phyloP scores from a whole-genome alignment of 331 rosid genomes.

The Spiraea crenata region DNA sequence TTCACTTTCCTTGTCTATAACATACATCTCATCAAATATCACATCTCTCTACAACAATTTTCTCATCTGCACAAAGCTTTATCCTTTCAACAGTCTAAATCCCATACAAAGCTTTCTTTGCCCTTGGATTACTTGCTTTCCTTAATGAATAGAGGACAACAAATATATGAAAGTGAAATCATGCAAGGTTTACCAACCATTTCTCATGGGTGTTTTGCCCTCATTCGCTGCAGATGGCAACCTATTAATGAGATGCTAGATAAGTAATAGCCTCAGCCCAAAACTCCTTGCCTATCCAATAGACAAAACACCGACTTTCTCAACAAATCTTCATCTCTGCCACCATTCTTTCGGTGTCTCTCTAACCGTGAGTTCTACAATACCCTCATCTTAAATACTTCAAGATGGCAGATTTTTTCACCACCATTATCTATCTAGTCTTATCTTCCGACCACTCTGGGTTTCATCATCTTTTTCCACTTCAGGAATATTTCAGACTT shows the following conservation, averaged over 20 bases:
- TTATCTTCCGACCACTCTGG: slow-evolving; percentile 14
- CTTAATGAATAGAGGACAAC: too few species aligned
- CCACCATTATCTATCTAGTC: slow-evolving; percentile 7
- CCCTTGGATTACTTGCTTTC: too few species aligned
- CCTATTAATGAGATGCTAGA: neutral
- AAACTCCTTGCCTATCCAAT: neutral
- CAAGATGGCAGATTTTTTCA: neutral
- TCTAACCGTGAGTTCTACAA: neutral
- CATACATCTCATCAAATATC: too few species aligned
- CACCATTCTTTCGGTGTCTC: neutral
- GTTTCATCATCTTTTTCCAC: neutral
- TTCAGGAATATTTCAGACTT: neutral
- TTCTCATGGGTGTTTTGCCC: neutral
- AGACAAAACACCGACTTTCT: slow-evolving; percentile 12
- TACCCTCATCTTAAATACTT: neutral
- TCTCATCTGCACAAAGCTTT: too few species aligned
- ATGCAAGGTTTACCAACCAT: neutral
- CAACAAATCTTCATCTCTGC: neutral
- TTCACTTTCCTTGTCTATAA: too few species aligned
- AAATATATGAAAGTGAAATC: neutral
- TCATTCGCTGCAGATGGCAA: neutral
- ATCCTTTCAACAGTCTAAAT: too few species aligned
- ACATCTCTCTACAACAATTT: too few species aligned
- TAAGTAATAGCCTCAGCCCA: neutral
- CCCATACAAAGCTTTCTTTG: too few species aligned